phyloP scores from a whole-genome alignment of 179 eudicot species.

The Carnegiea gigantea region DNA sequence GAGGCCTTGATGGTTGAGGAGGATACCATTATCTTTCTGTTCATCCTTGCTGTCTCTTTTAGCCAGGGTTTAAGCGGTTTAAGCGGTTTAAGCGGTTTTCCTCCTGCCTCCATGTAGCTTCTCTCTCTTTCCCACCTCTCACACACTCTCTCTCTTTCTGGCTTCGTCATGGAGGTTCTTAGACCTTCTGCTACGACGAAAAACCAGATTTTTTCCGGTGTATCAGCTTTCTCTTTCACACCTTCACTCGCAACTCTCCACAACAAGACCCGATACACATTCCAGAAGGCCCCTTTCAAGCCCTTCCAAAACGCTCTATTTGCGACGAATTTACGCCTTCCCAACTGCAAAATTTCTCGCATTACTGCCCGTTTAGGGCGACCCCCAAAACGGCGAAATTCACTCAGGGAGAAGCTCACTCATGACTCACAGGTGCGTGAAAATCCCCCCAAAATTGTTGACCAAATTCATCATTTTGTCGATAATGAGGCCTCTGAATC shows the following conservation, averaged over 20 bases:
- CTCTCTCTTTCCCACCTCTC: neutral
- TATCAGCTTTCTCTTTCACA: slow-evolving; percentile 29
- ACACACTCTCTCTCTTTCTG: neutral
- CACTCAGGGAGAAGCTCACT: slow-evolving; percentile 65
- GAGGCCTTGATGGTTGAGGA: too few relatives aligned
- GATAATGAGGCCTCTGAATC: slow-evolving; percentile 24
- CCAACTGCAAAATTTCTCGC: slow-evolving; percentile 27
- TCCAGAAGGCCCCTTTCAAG: slow-evolving; percentile 28
- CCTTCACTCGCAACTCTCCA: slow-evolving; percentile 24
- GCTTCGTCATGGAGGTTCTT: slow-evolving; percentile 39
- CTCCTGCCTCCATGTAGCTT: slow-evolving; percentile 1
- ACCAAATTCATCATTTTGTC: slow-evolving; percentile 33
- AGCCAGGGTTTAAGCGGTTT: slow-evolving; percentile 13
- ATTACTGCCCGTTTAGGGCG: slow-evolving; percentile 53
- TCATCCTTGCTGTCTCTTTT: too few relatives aligned
- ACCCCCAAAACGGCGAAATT: slow-evolving; percentile 54
- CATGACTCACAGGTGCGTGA: slow-evolving; percentile 42
- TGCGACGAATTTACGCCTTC: slow-evolving; percentile 21
- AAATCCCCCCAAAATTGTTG: slow-evolving; percentile 21
- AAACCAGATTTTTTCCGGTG: slow-evolving; percentile 15
- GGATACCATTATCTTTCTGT: too few relatives aligned
- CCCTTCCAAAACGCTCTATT: slow-evolving; percentile 17
- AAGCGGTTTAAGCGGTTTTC: neutral
- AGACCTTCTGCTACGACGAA: slow-evolving; percentile 19
- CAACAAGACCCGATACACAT: slow-evolving; percentile 29